Conservation (phyloP, 2,329 filamentous ascomycete species). For the Pseudocercospora macadamiae region DNA sequence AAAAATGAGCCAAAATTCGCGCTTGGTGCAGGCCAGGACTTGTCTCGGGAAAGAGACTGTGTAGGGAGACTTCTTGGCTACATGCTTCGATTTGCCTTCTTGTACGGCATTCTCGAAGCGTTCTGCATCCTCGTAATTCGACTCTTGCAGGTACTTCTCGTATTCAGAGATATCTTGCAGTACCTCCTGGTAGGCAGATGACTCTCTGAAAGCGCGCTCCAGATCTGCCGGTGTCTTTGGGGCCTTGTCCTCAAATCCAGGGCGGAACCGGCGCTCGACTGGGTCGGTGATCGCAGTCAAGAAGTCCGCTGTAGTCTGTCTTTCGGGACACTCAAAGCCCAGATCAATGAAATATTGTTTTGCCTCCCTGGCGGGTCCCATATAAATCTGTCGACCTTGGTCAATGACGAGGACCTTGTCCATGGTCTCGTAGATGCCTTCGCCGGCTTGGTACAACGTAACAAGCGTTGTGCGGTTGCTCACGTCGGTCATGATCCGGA, state of each 20-base stretch:
- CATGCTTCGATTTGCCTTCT: slow-evolving; percentile 67
- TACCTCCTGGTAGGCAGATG: slow-evolving; percentile 63
- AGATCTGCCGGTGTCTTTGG: slow-evolving; percentile 73
- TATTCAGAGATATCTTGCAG: slow-evolving; percentile 65
- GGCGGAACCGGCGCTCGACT: slow-evolving; percentile 68
- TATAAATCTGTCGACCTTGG: slow-evolving; percentile 69
- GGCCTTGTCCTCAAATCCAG: slow-evolving; percentile 65
- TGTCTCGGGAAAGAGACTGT: slow-evolving; percentile 75
- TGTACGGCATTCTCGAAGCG: slow-evolving; percentile 65
- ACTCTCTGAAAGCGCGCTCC: slow-evolving; percentile 67
- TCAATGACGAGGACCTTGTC: slow-evolving; percentile 82
- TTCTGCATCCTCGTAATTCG: slow-evolving; percentile 62
- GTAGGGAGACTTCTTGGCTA: slow-evolving; percentile 70
- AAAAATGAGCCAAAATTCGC: slow-evolving; percentile 77
- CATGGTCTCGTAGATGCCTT: slow-evolving; percentile 72
- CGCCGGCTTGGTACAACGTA: slow-evolving; percentile 72
- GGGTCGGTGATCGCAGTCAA: slow-evolving; percentile 75
- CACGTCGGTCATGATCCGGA: slow-evolving; percentile 80
- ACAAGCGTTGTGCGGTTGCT: slow-evolving; percentile 71
- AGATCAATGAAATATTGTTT: slow-evolving; percentile 68
- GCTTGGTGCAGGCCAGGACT: slow-evolving; percentile 67
- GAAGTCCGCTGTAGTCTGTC: slow-evolving; percentile 76
- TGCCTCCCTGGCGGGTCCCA: slow-evolving; percentile 64
- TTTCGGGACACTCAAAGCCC: slow-evolving; percentile 62
- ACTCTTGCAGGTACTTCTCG: slow-evolving; percentile 60